Conservation (phyloP, 352 stramenopile species). For the Paralagenidium karlingii region DNA sequence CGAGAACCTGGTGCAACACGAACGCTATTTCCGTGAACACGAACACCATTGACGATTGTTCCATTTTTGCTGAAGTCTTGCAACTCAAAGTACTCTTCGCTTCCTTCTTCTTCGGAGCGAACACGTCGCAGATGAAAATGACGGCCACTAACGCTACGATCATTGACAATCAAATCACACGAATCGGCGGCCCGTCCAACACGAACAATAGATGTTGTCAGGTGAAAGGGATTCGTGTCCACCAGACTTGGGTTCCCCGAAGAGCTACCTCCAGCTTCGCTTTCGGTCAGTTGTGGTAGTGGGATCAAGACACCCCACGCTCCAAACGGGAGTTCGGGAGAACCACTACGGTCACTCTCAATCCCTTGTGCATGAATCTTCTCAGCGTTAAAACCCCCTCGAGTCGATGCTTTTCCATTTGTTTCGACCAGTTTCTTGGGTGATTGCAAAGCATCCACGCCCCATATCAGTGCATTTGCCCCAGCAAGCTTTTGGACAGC, state of each 20-base stretch:
- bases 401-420: too few species aligned
- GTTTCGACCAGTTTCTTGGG: conserved; percentile 23
- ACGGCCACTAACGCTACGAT: conserved; percentile 73
- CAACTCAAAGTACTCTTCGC: conserved; percentile 63
- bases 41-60: conserved; percentile 81
- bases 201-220: conserved; percentile 55
- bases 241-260: conserved; percentile 9
- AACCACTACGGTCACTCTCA: too few species aligned
- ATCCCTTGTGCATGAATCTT: too few species aligned
- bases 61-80: conserved; percentile 86
- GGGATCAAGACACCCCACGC: conserved; percentile 62
- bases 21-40: conserved; percentile 67
- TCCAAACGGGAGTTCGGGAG: conserved; percentile 59
- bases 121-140: conserved; percentile 75
- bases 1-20: conserved; percentile 52
- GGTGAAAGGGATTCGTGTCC: conserved; percentile 45
- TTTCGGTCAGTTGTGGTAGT: conserved; percentile 59
- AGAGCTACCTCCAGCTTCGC: conserved; percentile 16
- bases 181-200: conserved; percentile 71
- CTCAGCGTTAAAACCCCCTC: too few species aligned
- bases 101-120: conserved; percentile 26
- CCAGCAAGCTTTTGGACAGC: conserved; percentile 55
- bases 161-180: conserved; percentile 81
- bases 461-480: conserved; percentile 74
- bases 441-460: conserved; percentile 70